These are phyloP conservation scores for Eimeria brunetti DNA, from an alignment of 169 alveolate genomes.

Conservation along the genomic window DNA sequence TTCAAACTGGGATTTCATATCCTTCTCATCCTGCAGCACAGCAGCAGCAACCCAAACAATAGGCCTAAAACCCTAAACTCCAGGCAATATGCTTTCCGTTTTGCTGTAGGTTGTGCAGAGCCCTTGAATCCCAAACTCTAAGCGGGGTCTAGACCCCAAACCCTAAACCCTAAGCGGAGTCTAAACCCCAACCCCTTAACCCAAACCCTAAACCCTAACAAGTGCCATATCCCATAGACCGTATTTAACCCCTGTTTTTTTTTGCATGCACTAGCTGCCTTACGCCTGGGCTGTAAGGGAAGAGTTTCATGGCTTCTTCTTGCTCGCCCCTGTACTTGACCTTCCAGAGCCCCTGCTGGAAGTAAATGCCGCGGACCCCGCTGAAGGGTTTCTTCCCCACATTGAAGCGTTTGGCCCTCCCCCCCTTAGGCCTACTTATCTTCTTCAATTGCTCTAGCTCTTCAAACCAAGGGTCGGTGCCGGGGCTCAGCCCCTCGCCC, in stretches of 20 bases:
- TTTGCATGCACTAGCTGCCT: background rate
- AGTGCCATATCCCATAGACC: background rate
- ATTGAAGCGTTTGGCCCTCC: conserved; percentile 75
- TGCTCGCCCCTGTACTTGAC: conserved; percentile 79
- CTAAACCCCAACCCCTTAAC: background rate
- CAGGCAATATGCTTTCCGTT: background rate
- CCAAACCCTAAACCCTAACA: background rate
- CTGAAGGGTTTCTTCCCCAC: conserved; percentile 82
- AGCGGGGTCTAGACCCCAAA: too few species aligned
- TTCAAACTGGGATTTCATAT: conserved; percentile 68
- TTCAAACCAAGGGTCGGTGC: conserved; percentile 52
- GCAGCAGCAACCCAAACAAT: background rate
- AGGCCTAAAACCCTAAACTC: background rate
- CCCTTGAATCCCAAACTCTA: too few species aligned
- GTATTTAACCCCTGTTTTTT: background rate
- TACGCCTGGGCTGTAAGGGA: conserved; percentile 77
- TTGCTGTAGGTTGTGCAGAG: background rate
- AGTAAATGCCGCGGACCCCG: conserved; percentile 83
- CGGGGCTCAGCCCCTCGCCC: background rate
- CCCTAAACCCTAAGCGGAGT: too few species aligned
- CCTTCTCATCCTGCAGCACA: conserved; percentile 61
- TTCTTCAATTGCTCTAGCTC: conserved; percentile 66
- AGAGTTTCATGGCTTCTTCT: conserved; percentile 75
- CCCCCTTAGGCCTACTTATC: conserved; percentile 76
- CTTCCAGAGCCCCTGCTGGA: conserved; percentile 83